phyloP scores from a whole-genome alignment of 345 rosid genomes.

The Cardiospermum halicacabum region DNA sequence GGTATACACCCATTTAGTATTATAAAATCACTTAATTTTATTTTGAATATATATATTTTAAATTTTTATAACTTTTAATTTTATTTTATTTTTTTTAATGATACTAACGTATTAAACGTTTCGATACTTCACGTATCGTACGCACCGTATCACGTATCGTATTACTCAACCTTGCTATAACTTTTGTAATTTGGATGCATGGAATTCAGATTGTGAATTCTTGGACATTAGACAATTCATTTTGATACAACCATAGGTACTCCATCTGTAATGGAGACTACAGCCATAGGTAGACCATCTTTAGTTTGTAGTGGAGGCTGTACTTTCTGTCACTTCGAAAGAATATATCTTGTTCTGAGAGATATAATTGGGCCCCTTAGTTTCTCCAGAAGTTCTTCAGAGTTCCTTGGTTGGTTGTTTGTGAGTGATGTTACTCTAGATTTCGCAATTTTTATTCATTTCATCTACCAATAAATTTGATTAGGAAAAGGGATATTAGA shows the following conservation, averaged over 20 bases:
- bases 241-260: not conserved
- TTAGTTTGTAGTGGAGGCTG: not conserved
- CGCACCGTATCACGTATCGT: no score
- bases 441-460: not conserved
- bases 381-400: not conserved
- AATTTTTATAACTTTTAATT: no score
- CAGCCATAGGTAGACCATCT: not conserved
- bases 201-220: not conserved
- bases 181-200: not conserved
- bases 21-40: no score
- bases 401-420: not conserved
- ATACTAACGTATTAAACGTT: no score
- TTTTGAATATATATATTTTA: no score
- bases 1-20: no score
- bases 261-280: no score
- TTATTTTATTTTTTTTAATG: no score
- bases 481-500: not conserved
- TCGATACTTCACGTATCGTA: no score
- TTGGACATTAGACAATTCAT: not conserved
- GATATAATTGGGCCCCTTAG: not conserved
- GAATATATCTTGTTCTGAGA: not conserved
- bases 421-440: not conserved
- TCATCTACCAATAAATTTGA: conserved; percentile 1
- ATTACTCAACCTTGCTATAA: no score
- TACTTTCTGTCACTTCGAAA: not conserved